Evolutionary conservation across 306 rosid genomes (phyloP), one percentile per base, ranked within the genome.

Genomic region (Hippophae tibetana): DNA sequence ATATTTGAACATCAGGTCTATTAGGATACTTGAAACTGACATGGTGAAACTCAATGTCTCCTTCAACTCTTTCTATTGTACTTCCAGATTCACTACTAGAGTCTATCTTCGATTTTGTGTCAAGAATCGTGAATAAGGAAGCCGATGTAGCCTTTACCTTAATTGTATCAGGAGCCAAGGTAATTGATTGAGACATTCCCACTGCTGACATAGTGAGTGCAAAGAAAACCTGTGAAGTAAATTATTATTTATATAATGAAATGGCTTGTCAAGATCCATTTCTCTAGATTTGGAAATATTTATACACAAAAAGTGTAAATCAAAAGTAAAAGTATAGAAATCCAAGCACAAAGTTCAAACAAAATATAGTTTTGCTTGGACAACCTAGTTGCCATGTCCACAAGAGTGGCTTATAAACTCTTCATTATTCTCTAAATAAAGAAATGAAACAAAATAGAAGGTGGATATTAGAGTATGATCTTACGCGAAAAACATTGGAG

Each of bases 21-120:
- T 66, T 67, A 52, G 92, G 83, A 76, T 84, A 84, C 64, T 72
- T 84, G 69, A 84, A 84, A 49, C 71, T 72, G 45, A 84, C 85
- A 56, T 84, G 71, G 8, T 43, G 59, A 50, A 84, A 69, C 67
- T 71, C 81, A n/a, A 84, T 74, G 10, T 81, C 87, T 42, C 92
- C 92, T 61, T 74, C 79, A 26, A 81, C 74, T 48, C 69, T 56
- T 71, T 69, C 72, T 41, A 74, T 52, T 27, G 54, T 76, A 52
- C 60, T 74, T 60, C 85, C 87, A 5, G 79, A 76, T 38, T 72
- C 79, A 10, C 69, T 72, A 47, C 87, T 76, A 2, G 87, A 57
- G 56, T 84, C 80, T 50, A 74, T 69, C 58, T 64, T 69, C 55
- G 92, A 79, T 67, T 74, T 76, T 48, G 74, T 68, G 14, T 84